These are phyloP conservation scores for Adenanthera pavonina DNA, from an alignment of 306 rosid genomes.

Conservation along the genomic window DNA sequence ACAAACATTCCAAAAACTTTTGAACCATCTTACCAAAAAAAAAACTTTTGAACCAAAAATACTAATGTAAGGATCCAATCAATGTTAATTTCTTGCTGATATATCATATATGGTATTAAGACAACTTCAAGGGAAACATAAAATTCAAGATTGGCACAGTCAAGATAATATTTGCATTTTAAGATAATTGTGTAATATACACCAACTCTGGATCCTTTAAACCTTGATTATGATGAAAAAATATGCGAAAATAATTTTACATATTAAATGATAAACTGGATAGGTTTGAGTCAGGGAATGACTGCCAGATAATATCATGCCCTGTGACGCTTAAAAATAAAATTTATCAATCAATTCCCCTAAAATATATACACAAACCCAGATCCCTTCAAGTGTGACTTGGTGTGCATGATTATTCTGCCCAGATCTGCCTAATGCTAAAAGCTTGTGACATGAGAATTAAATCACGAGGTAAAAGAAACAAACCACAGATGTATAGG, in stretches of 20 bases:
- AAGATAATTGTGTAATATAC: not conserved
- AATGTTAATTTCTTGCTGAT: not conserved
- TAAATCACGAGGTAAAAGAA: slow-evolving; percentile 37
- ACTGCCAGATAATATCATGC: not conserved
- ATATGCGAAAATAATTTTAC: not conserved
- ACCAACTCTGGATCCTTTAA: not conserved
- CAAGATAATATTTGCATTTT: not conserved
- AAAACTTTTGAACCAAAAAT: not conserved
- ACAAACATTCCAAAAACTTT: not conserved
- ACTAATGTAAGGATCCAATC: not conserved
- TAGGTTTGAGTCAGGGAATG: not conserved
- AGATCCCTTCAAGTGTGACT: slow-evolving; percentile 19
- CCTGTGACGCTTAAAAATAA: not conserved
- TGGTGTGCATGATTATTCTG: slow-evolving; percentile 10
- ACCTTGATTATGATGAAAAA: not conserved
- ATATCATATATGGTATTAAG: not conserved
- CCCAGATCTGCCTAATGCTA: slow-evolving; percentile 9
- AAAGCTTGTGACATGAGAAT: slow-evolving; percentile 7
- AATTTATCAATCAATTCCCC: not conserved
- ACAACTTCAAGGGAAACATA: not conserved
- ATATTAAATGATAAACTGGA: not conserved
- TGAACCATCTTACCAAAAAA: not conserved
- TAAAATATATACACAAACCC: not conserved
- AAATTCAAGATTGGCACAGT: not conserved
- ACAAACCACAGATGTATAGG: slow-evolving; percentile 64